Evolutionary conservation across 225 moss, liverwort and hornwort species (phyloP), one percentile per base, ranked within the genome.

Genomic region (Rhytidiadelphus loreus): DNA sequence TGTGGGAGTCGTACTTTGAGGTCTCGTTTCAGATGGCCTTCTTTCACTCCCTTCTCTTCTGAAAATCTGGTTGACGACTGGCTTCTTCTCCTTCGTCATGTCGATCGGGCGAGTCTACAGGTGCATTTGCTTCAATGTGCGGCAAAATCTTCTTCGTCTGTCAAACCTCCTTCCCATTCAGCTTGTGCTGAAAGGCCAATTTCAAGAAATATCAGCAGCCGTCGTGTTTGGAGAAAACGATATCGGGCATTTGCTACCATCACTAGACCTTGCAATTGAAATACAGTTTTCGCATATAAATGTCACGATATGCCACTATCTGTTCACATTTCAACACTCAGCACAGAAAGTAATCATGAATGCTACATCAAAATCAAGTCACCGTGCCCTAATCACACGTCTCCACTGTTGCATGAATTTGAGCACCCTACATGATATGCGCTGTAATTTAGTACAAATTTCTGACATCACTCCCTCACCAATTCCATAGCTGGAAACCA

Each of bases 61-160:
- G 41, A 93, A 90, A 65, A 86, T 28, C 25, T 81, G 91, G 59
- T 85, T 56, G 9, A 73, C 76, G 28, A 92, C 46, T 59, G 65
- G 12, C 83, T 94, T 94, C 88, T 89, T 92, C 5, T 87, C 87
- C 86, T 89, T 92, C 69, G 87, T 86, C 91, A 92, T 92, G 23
- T 26, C 21, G 57, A 28, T 39, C 57, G 56, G 13, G 23, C 9
- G 35, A 86, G 43, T 80, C 69, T 52, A 76, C 62, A 41, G 35
- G 13, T 10, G 50, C 20, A 65, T 44, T 52, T 85, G 48, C 30
- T 52, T 66, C 19, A 64, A 25, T 69, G 20, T 55, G 61, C 39
- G 30, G 43, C 18, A n/a, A 66, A 17, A 50, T 32, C 32, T 16
- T n/a, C 55, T 26, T 84, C 80, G 30, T 29, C 43, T 17, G 7